phyloP scores from a whole-genome alignment of 192 early-diverging fungal species.

The Coemansia sp. region DNA sequence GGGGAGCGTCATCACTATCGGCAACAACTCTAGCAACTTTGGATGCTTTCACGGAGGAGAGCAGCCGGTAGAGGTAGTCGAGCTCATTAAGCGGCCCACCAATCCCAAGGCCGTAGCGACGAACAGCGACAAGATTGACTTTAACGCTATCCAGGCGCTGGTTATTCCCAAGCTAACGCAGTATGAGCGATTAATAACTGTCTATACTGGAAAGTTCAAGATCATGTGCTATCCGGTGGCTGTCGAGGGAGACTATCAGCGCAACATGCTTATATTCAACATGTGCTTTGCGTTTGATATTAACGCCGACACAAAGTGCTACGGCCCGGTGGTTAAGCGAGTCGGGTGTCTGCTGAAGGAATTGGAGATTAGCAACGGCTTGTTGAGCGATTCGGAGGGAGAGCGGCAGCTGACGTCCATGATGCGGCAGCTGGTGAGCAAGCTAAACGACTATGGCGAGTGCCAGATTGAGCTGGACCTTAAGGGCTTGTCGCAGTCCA shows the following conservation, averaged over 20 bases:
- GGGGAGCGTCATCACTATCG: background rate
- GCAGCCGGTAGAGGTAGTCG: slow-evolving; percentile 8
- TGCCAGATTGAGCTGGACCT: slow-evolving; percentile 54
- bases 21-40: background rate
- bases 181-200: slow-evolving; percentile 54
- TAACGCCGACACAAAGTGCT: slow-evolving; percentile 75
- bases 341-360: slow-evolving; percentile 80
- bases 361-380: slow-evolving; percentile 67
- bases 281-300: slow-evolving; percentile 94
- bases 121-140: slow-evolving; percentile 41
- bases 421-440: slow-evolving; percentile 52
- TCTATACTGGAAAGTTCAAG: slow-evolving; percentile 40
- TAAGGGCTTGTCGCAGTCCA: slow-evolving; percentile 37
- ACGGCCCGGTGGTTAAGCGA: slow-evolving; percentile 88
- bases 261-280: slow-evolving; percentile 92
- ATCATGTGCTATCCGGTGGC: slow-evolving; percentile 56
- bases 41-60: background rate
- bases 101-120: background rate
- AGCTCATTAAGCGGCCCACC: slow-evolving; percentile 35
- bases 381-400: slow-evolving; percentile 42
- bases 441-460: slow-evolving; percentile 50
- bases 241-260: slow-evolving; percentile 58
- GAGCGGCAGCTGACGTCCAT: slow-evolving; percentile 25
- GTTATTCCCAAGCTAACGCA: slow-evolving; percentile 50
- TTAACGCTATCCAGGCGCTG: slow-evolving; percentile 52